phyloP scores from a whole-genome alignment of 1,284 basidiomycete species.

The Tylopilus sp. region DNA sequence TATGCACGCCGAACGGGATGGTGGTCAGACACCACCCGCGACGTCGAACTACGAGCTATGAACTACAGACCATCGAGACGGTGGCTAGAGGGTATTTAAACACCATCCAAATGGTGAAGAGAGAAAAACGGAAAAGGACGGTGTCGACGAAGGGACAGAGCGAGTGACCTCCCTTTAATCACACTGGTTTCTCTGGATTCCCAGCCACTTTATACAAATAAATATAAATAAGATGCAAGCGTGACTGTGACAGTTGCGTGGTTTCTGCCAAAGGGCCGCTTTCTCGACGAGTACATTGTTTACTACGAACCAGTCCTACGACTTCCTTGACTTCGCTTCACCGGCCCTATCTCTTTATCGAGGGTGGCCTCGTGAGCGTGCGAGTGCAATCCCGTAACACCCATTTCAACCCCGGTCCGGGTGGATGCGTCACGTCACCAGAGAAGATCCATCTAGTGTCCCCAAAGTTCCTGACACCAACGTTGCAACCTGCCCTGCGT shows the following conservation, averaged over 20 bases:
- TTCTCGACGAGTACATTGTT: constrained; percentile 14
- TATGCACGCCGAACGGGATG: constrained; percentile 34
- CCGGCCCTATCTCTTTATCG: background rate
- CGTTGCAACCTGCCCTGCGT: constrained; percentile 27
- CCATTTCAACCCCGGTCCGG: background rate
- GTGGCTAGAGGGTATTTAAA: constrained; percentile 35
- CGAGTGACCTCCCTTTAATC: constrained; percentile 29
- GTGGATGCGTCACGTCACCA: constrained; percentile 6
- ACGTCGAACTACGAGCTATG: constrained; percentile 44
- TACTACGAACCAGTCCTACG: no score
- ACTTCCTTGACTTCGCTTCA: background rate
- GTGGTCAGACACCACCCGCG: constrained; percentile 43
- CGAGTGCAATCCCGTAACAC: no score
- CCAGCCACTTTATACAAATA: constrained; percentile 29
- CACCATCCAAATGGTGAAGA: constrained; percentile 36
- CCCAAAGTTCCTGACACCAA: constrained; percentile 4
- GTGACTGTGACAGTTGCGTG: constrained; percentile 19
- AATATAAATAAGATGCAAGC: constrained; percentile 9
- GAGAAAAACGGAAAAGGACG: constrained; percentile 17
- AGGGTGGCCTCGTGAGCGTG: background rate
- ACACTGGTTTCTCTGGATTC: constrained; percentile 4
- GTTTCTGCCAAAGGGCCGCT: constrained; percentile 32
- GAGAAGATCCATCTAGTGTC: constrained; percentile 14
- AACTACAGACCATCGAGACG: constrained; percentile 31
- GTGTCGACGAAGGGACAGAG: constrained; percentile 41